These are phyloP conservation scores for Russula sp. DNA, from an alignment of 768 basidiomycete genomes.

Conservation along the genomic window DNA sequence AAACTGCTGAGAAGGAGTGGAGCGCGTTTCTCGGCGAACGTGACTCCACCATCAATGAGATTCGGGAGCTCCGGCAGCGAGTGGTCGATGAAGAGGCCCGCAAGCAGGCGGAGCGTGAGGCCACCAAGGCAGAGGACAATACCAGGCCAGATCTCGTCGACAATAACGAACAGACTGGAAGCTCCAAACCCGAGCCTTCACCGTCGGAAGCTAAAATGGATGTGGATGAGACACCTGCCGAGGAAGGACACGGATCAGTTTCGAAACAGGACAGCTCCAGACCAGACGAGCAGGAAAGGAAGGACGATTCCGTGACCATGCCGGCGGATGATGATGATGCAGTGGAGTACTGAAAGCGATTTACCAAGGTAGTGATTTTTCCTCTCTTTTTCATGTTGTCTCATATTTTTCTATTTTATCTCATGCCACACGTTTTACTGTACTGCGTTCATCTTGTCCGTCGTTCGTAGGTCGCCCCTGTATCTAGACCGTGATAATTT, in stretches of 20 bases:
- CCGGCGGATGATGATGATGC: conserved; percentile 75
- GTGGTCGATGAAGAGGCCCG: conserved; percentile 62
- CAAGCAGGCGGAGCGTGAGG: conserved; percentile 38
- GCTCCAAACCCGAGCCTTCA: conserved; percentile 6
- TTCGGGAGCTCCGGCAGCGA: conserved; percentile 52
- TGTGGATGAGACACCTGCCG: conserved; percentile 12
- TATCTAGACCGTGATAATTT: conserved; percentile 23
- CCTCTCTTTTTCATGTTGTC: conserved; percentile 7
- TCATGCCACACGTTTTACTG: conserved; percentile 9
- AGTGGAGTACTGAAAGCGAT: conserved; percentile 55
- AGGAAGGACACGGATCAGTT: conserved; percentile 12
- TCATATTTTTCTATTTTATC: conserved; percentile 14
- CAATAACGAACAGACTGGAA: conserved; percentile 1
- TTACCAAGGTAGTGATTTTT: conserved; percentile 18
- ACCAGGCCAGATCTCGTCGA: conserved; percentile 16
- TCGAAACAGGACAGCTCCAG: conserved; percentile 12
- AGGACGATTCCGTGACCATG: conserved; percentile 36
- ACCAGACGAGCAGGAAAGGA: conserved; percentile 22
- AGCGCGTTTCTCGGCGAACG: conserved; percentile 56
- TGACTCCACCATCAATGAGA: conserved; percentile 50
- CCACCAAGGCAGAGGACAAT: conserved; percentile 32
- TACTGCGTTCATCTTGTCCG: conserved; percentile 14
- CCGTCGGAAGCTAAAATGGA: conserved; percentile 25
- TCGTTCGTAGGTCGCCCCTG: conserved; percentile 18
- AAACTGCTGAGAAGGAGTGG: conserved; percentile 68